These are phyloP conservation scores for Lactarius hengduanensis DNA, from an alignment of 768 basidiomycete species.

Conservation along the genomic window DNA sequence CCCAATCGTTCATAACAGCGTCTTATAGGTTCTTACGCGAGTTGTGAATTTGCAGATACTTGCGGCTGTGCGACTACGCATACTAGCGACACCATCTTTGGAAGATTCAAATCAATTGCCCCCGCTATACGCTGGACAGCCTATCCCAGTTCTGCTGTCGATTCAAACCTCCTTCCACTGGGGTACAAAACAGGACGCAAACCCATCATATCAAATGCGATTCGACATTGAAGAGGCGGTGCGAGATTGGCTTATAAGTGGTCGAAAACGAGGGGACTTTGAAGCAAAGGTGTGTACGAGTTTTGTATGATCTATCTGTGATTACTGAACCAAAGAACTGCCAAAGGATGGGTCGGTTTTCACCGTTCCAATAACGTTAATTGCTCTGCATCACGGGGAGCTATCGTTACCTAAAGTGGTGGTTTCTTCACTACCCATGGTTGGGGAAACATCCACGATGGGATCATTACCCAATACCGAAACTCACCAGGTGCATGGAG, in stretches of 20 bases:
- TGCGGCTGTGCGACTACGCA: conserved; percentile 53
- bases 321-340: neutral
- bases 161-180: conserved; percentile 79
- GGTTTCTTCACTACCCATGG: conserved; percentile 57
- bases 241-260: conserved; percentile 88
- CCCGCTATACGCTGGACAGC: conserved; percentile 81
- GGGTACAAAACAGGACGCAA: conserved; percentile 49
- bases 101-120: conserved; percentile 30
- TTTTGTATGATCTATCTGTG: neutral
- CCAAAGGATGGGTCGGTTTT: conserved; percentile 62
- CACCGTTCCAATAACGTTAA: conserved; percentile 67
- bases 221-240: conserved; percentile 82
- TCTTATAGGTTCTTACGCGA: conserved; percentile 19
- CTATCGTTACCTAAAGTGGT: conserved; percentile 72
- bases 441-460: conserved; percentile 50
- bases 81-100: conserved; percentile 47
- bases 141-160: conserved; percentile 64
- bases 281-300: conserved; percentile 56
- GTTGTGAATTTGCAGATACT: conserved; percentile 50
- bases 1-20: neutral
- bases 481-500: conserved; percentile 82
- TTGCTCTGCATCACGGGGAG: conserved; percentile 83
- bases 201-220: conserved; percentile 53
- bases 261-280: conserved; percentile 84
- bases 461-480: conserved; percentile 66